Conservation (phyloP, 2,329 filamentous ascomycete species). For the Penicillium sp. region DNA sequence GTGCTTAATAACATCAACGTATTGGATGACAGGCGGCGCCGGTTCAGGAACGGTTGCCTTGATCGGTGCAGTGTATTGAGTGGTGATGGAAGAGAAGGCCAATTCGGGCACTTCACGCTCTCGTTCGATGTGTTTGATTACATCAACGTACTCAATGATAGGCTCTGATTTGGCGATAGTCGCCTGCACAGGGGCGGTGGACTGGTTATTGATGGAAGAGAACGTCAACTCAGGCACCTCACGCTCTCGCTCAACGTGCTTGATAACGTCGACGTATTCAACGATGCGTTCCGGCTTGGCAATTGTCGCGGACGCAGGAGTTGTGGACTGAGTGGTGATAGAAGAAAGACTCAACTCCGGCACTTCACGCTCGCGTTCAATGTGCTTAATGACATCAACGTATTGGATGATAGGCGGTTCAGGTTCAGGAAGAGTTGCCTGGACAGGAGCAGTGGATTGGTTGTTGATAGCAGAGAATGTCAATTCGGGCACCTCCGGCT, state of each 20-base stretch:
- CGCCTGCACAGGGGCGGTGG: slow-evolving; percentile 26
- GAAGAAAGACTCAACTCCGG: slow-evolving; percentile 31
- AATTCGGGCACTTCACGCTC: slow-evolving; percentile 17
- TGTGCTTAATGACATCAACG: not conserved
- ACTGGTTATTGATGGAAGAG: slow-evolving; percentile 32
- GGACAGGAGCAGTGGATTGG: slow-evolving; percentile 26
- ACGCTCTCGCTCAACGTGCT: slow-evolving; percentile 12
- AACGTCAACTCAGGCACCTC: slow-evolving; percentile 23
- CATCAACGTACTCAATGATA: slow-evolving; percentile 2
- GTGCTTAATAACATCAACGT: slow-evolving; percentile 7
- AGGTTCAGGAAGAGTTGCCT: slow-evolving; percentile 19
- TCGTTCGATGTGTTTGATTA: slow-evolving; percentile 7
- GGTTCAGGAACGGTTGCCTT: slow-evolving; percentile 20
- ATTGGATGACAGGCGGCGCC: slow-evolving; percentile 14
- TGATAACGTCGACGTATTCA: slow-evolving; percentile 9
- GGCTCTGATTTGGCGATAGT: slow-evolving; percentile 18
- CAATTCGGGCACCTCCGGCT: slow-evolving; percentile 17
- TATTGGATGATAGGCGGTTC: slow-evolving; percentile 12
- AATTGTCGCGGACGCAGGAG: slow-evolving; percentile 23
- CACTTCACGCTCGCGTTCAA: slow-evolving; percentile 14
- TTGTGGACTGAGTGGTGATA: slow-evolving; percentile 29
- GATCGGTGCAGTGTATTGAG: slow-evolving; percentile 29
- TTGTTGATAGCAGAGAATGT: slow-evolving; percentile 32
- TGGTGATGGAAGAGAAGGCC: slow-evolving; percentile 32
- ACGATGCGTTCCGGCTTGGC: slow-evolving; percentile 18